A percentile compares a stretch with the other conserved stretches of the same genome.
Evolutionary conservation across 306 rosid species (phyloP).

Genomic region (Gleditsia sinensis): DNA sequence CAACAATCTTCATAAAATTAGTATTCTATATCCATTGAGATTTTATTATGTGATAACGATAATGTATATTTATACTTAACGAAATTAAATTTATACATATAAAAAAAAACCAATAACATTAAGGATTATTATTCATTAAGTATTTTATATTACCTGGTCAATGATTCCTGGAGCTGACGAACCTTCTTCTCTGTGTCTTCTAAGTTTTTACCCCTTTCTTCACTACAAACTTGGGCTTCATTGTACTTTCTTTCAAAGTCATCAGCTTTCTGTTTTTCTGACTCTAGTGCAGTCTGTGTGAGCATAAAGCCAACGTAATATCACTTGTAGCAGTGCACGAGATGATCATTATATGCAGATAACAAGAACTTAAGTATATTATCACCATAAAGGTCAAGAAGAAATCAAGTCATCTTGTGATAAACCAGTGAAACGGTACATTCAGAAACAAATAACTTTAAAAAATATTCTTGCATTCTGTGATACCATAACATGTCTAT

Average conservation of each 20-base stretch:
- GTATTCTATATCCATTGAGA: no score
- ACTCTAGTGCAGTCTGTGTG: conserved; percentile 52
- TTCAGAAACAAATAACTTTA: conserved; percentile 1
- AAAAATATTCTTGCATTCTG: conserved; percentile 7
- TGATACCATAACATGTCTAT: conserved; percentile 11
- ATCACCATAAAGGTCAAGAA: conserved; percentile 21
- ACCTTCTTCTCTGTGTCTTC: conserved; percentile 77
- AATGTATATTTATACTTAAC: no score
- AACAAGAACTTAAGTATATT: conserved; percentile 14
- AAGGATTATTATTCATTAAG: conserved; percentile 14
- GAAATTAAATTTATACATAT: no score
- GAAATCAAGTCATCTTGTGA: conserved; percentile 8
- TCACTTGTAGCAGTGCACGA: conserved; percentile 28
- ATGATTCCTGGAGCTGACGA: conserved; percentile 73
- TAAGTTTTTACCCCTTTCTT: conserved; percentile 52
- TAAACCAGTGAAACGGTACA: conserved; percentile 13
- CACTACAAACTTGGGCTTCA: conserved; percentile 54
- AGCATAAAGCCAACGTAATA: conserved; percentile 32
- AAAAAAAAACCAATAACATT: neutral
- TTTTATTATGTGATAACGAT: no score
- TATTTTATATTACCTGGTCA: conserved; percentile 64
- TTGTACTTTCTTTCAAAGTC: conserved; percentile 64
- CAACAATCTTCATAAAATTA: no score
- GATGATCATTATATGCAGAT: conserved; percentile 24
- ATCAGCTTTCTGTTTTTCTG: conserved; percentile 61